phyloP scores from a whole-genome alignment of 2,329 filamentous ascomycete species.

The Fusarium denticulatum region DNA sequence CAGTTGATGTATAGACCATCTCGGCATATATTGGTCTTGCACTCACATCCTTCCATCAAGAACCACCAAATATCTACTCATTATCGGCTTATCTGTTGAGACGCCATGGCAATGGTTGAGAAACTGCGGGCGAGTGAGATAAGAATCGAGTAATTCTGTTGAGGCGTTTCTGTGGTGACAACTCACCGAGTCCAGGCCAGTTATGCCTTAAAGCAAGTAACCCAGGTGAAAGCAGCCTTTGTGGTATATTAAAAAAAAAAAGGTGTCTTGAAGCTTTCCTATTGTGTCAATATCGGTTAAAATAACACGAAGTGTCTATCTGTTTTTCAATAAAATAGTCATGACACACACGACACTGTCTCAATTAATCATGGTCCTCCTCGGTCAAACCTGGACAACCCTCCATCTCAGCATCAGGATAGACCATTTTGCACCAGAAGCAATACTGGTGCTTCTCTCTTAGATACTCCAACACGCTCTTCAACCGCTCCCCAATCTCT shows the following conservation, averaged over 20 bases:
- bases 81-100: slow-evolving; percentile 6
- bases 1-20: not conserved
- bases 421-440: slow-evolving; percentile 94
- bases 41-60: not conserved
- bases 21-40: not conserved
- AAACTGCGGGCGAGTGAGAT: not conserved
- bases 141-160: slow-evolving; percentile 5
- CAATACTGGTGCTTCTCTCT: slow-evolving; percentile 82
- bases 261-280: not conserved
- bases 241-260: not conserved
- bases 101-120: not conserved
- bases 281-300: not conserved
- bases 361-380: slow-evolving; percentile 74
- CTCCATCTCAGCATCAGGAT: slow-evolving; percentile 78
- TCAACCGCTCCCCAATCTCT: slow-evolving; percentile 72
- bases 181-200: not conserved
- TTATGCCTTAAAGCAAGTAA: not conserved
- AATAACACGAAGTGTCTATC: not conserved
- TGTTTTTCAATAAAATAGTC: not conserved
- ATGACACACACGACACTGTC: not conserved
- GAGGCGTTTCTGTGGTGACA: slow-evolving; percentile 4
- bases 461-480: slow-evolving; percentile 73
- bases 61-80: not conserved
- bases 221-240: not conserved
- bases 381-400: slow-evolving; percentile 89